phyloP scores from a whole-genome alignment of 805 yeast species.

The Candida cerambycidarum region DNA sequence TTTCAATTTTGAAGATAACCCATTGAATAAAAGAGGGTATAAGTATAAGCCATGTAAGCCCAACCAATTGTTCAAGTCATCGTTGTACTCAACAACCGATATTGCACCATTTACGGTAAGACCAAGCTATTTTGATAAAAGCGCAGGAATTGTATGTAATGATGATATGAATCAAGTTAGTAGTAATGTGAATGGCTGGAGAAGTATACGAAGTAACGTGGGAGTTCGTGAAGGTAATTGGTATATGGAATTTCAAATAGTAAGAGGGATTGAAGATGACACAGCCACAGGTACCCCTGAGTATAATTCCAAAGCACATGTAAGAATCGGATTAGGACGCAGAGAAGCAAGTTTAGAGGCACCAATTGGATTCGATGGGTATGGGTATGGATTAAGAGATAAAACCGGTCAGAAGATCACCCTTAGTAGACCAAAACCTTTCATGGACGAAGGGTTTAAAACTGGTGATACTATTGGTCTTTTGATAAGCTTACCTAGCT shows the following conservation, averaged over 20 bases:
- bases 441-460: slow-evolving; percentile 54
- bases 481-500: slow-evolving; percentile 64
- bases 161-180: slow-evolving; percentile 44
- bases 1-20: slow-evolving; percentile 67
- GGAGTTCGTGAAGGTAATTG: slow-evolving; percentile 76
- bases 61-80: slow-evolving; percentile 54
- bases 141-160: slow-evolving; percentile 49
- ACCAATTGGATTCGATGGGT: slow-evolving; percentile 94
- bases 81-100: slow-evolving; percentile 71
- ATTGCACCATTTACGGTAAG: slow-evolving; percentile 62
- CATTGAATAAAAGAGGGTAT: slow-evolving; percentile 76
- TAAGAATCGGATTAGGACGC: slow-evolving; percentile 79
- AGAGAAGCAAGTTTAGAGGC: slow-evolving; percentile 89
- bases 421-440: slow-evolving; percentile 58
- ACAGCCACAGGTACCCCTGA: neutral
- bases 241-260: slow-evolving; percentile 74
- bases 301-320: slow-evolving; percentile 46
- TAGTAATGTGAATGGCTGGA: slow-evolving; percentile 67
- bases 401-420: slow-evolving; percentile 73
- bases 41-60: slow-evolving; percentile 80
- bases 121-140: slow-evolving; percentile 66
- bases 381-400: slow-evolving; percentile 90
- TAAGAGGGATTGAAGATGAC: slow-evolving; percentile 33
- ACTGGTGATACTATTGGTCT: slow-evolving; percentile 86
- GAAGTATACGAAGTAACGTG: slow-evolving; percentile 71